phyloP scores from a whole-genome alignment of 352 stramenopile species.

The Phytophthora niederhauseri region DNA sequence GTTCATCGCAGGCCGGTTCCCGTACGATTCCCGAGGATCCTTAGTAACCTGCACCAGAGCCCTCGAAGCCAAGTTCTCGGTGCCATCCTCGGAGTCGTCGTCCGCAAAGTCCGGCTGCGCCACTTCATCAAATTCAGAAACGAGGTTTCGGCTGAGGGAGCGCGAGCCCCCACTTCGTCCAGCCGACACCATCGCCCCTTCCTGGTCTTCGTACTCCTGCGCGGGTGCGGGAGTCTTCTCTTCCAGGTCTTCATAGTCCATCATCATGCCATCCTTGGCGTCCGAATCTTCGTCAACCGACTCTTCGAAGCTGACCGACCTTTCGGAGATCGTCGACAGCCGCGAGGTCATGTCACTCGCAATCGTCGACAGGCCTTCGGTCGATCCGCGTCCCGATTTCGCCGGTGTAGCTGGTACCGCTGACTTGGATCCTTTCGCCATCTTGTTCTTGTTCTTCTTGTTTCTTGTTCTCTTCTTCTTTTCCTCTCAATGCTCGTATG shows the following conservation, averaged over 20 bases:
- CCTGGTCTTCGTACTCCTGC: too few species aligned
- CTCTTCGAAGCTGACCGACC: not conserved
- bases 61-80: too few species aligned
- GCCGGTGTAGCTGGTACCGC: not conserved
- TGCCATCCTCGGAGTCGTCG: not conserved
- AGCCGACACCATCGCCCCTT: not conserved
- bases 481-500: too few species aligned
- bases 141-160: not conserved
- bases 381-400: not conserved
- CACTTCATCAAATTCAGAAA: not conserved
- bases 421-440: not conserved
- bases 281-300: not conserved
- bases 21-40: not conserved
- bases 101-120: not conserved
- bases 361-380: not conserved
- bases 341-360: too few species aligned
- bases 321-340: not conserved
- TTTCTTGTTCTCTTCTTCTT: too few species aligned
- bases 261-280: not conserved
- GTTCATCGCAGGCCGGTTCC: not conserved
- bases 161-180: not conserved
- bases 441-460: too few species aligned
- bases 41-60: too few species aligned
- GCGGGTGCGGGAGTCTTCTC: not conserved
- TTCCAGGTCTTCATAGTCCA: not conserved